phyloP scores from a whole-genome alignment of 495 filamentous ascomycete species.

The Penicillium dipodomyicola region DNA sequence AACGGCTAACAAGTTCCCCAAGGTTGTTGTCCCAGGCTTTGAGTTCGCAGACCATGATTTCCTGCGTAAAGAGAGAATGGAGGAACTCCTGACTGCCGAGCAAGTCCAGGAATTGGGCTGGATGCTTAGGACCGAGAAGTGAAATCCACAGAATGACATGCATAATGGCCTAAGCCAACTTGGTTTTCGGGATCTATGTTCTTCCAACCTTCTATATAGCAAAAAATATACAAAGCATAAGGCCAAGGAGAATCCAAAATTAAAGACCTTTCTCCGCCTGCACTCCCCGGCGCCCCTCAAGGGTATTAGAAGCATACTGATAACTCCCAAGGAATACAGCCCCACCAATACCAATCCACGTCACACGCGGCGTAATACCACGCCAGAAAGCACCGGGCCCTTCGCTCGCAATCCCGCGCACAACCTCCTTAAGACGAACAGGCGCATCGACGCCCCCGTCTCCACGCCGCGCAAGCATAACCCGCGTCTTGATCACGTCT shows the following conservation, averaged over 20 bases:
- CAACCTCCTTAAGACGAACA: slow-evolving; percentile 55
- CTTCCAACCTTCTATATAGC: slow-evolving; percentile 2
- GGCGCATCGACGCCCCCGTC: slow-evolving; percentile 40
- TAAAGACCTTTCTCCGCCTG: slow-evolving; percentile 16
- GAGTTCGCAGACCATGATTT: slow-evolving; percentile 66
- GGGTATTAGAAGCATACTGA: slow-evolving; percentile 78
- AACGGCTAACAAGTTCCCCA: not conserved
- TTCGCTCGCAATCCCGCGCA: slow-evolving; percentile 65
- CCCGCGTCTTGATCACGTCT: slow-evolving; percentile 93
- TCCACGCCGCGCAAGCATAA: slow-evolving; percentile 73
- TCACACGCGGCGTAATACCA: slow-evolving; percentile 81
- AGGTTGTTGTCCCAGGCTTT: slow-evolving; percentile 64
- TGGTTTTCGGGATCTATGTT: not conserved
- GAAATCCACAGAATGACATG: slow-evolving; percentile 3
- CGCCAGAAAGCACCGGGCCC: slow-evolving; percentile 80
- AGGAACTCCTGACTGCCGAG: slow-evolving; percentile 45
- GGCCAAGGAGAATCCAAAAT: not conserved
- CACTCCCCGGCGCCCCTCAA: slow-evolving; percentile 45
- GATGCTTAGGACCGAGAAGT: slow-evolving; percentile 31
- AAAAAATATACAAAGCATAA: slow-evolving; percentile 13
- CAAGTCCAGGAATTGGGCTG: slow-evolving; percentile 49
- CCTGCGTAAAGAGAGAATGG: slow-evolving; percentile 42
- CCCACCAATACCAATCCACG: slow-evolving; percentile 93
- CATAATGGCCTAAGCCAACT: not conserved
- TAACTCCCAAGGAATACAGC: slow-evolving; percentile 96